Conservation (phyloP, 2,329 filamentous ascomycete species). For the Onygenales sp. region DNA sequence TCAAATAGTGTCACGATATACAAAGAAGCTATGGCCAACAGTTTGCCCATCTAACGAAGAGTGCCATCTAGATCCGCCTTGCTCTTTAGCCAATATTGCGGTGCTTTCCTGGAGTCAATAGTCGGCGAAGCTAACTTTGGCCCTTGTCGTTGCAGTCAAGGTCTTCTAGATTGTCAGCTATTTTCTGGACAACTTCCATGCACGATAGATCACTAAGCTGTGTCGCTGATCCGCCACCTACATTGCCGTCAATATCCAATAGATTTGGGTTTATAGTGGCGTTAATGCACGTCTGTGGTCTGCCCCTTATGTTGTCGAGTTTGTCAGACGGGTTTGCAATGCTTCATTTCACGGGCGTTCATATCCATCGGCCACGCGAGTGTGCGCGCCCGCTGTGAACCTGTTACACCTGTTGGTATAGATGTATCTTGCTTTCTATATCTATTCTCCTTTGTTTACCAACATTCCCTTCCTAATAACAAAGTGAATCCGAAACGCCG, state of each 20-base stretch:
- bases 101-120: too few relatives aligned
- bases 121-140: background rate
- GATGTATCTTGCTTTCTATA: background rate
- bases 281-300: background rate
- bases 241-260: background rate
- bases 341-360: background rate
- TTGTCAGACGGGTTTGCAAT: background rate
- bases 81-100: too few relatives aligned
- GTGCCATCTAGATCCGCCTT: background rate
- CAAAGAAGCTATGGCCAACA: constrained; percentile 1
- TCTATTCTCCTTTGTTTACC: background rate
- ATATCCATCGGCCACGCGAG: background rate
- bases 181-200: background rate
- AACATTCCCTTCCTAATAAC: too few relatives aligned
- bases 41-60: background rate
- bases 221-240: background rate
- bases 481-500: too few relatives aligned
- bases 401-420: background rate
- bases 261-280: background rate
- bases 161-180: background rate
- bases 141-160: background rate
- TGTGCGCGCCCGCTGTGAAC: background rate
- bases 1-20: background rate
- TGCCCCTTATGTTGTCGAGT: background rate
- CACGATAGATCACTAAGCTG: background rate